Conservation (phyloP, 2,329 filamentous ascomycete species). For the Malbranchea cinnamomea region DNA sequence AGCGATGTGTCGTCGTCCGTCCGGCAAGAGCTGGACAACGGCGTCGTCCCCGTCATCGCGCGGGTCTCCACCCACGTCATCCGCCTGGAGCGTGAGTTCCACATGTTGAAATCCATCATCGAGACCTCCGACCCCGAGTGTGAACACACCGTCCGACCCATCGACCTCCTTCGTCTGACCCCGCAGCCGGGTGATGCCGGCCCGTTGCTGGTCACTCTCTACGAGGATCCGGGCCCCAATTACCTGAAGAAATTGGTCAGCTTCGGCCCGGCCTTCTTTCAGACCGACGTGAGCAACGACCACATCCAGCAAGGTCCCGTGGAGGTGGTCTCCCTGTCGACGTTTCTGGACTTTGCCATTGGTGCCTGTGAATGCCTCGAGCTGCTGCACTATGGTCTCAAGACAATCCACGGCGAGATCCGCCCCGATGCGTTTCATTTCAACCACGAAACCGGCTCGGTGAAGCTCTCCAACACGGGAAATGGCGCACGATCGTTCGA, state of each 20-base stretch:
- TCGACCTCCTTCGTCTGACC: slow-evolving; percentile 63
- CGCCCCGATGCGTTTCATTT: slow-evolving; percentile 85
- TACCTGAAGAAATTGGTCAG: slow-evolving; percentile 56
- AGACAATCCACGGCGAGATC: slow-evolving; percentile 80
- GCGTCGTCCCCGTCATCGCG: slow-evolving; percentile 55
- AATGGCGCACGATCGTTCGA: slow-evolving; percentile 80
- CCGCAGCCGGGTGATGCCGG: slow-evolving; percentile 53
- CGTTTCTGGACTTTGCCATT: slow-evolving; percentile 82
- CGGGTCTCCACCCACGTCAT: slow-evolving; percentile 69
- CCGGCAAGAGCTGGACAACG: slow-evolving; percentile 24
- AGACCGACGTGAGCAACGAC: slow-evolving; percentile 34
- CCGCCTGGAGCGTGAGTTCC: slow-evolving; percentile 73
- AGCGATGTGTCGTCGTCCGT: slow-evolving; percentile 29
- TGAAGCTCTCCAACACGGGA: slow-evolving; percentile 73
- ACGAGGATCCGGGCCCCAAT: slow-evolving; percentile 63
- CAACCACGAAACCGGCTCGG: slow-evolving; percentile 51
- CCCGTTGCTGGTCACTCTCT: slow-evolving; percentile 64
- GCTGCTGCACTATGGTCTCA: slow-evolving; percentile 76
- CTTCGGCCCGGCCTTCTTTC: slow-evolving; percentile 63
- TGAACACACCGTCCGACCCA: slow-evolving; percentile 61
- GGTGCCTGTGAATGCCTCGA: slow-evolving; percentile 76
- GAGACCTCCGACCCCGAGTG: slow-evolving; percentile 56
- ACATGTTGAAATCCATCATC: slow-evolving; percentile 61
- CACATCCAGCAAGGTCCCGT: slow-evolving; percentile 34
- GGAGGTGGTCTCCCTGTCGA: slow-evolving; percentile 52